Evolutionary conservation across 2,329 filamentous ascomycete genomes (phyloP), one percentile per base, ranked within the genome.

Genomic region (Alternaria ventricosa): DNA sequence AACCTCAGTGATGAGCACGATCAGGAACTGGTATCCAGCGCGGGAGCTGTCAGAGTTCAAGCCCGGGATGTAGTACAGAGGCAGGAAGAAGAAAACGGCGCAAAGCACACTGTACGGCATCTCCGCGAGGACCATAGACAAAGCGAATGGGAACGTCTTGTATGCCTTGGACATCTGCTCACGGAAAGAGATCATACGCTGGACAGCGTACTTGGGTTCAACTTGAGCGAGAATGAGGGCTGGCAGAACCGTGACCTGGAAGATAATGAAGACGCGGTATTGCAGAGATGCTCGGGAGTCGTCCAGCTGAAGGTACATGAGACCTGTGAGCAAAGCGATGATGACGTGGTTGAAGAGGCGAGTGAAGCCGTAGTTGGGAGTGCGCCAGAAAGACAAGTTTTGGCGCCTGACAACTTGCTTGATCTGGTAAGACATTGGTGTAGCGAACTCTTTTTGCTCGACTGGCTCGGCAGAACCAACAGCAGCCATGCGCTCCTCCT

Each of bases 141-240:
- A 81, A 0, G 90, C 90, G 72, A 97, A 97, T 2, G 91, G 91
- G 64, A 92, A 88, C 50, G 91, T 88, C 64, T 88, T 90, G 85
- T 97, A 97, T 79, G 94, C 94, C 83, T 96, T 97, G 60, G 90
- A 90, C 15, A 92, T 91, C 18, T 91, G 87, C 81, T 97, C 94
- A 61, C 94, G 91, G 85, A 94, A 96, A 83, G 92, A 94, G 67
- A 96, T 90, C 75, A 92, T 86, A 46, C 93, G 88, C 65, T 91
- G 90, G 73, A 94, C 84, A 75, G 94, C 90, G 78, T 92, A 97
- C 82, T 94, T 94, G 44, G 91, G 88, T 79, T 97, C 91, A 57
- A 96, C 91, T 75, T 96, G 93, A 1, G 90, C 89, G 60, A 97
- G 88, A 78, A 97, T 93, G 28, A 96, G 84, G 1, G 92, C 92